Evolutionary conservation across 305 asterid genomes (phyloP), one percentile per base, ranked within the genome.

Genomic region (Solanum hybrid): DNA sequence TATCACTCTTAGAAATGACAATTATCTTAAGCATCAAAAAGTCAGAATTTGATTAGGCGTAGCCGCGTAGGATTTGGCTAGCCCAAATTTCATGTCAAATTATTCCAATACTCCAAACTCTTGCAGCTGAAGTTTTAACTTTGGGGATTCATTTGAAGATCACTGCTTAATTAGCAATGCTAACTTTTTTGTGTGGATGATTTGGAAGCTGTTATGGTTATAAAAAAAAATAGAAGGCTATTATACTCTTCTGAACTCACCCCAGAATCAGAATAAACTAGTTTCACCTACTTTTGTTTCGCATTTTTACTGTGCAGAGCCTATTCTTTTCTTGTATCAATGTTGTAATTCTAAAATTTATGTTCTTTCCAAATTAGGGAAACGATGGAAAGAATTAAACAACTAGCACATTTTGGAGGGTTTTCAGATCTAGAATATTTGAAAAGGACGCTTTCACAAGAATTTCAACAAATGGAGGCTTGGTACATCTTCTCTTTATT

Each of bases 401-500:
- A 97, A 90, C 92, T 97, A 93, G 92, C 92, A 92, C 94, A 90
- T 91, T 96, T 97, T 91, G 99, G 99, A 90, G 99, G 99, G 75
- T 96, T 96, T 94, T 93, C 93, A 91, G 98, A 96, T 93, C 87
- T 94, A 61, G 96, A 91, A 57, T 96, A 92, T 94, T 91, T 97
- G 96, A 92, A 87, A 90, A 93, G 99, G 93, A 94, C 99, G 83
- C 93, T 97, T 90, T 94, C 95, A 76, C 92, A 94, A 91, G 99
- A 94, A 93, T 97, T 95, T 92, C 97, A 90, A 91, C 97, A 95
- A 91, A 91, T 96, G 96, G 94, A 94, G 91, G 92, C 93, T 89
- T 93, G 98, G 99, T 97, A 92, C 89, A 88, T 51, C 88, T 89
- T 36, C 86, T 84, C 90, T 89, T 88, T 45, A 87, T 61, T 68